phyloP scores from a whole-genome alignment of 306 rosid genomes.

The Lagenaria siceraria region DNA sequence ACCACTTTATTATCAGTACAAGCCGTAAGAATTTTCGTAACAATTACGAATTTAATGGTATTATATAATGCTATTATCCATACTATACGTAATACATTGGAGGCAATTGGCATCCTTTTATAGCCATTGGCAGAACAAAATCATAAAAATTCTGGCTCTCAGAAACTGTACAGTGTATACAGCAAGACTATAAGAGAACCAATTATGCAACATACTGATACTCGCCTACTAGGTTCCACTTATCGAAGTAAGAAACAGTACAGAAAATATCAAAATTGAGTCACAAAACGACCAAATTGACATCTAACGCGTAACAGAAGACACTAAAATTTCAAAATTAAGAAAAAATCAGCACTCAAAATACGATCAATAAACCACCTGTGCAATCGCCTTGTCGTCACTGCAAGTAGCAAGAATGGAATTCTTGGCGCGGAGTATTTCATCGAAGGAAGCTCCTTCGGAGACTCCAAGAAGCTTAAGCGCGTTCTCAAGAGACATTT shows the following conservation, averaged over 20 bases:
- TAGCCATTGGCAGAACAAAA: no score
- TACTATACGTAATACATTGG: neutral
- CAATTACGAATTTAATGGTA: neutral
- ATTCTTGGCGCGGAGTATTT: slow-evolving; percentile 92
- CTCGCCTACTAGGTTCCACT: neutral
- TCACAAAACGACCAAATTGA: neutral
- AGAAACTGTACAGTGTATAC: no score
- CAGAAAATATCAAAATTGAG: neutral
- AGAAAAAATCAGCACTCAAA: neutral
- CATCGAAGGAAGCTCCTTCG: slow-evolving; percentile 88
- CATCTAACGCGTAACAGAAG: neutral
- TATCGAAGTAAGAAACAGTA: neutral
- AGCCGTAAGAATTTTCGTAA: neutral
- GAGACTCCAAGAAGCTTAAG: slow-evolving; percentile 85
- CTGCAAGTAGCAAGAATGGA: slow-evolving; percentile 56
- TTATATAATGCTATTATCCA: neutral
- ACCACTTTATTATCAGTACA: neutral
- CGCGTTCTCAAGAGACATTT: slow-evolving; percentile 92
- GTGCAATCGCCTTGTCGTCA: slow-evolving; percentile 38
- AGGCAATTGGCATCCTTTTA: no score
- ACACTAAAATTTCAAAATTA: neutral
- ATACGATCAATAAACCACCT: neutral
- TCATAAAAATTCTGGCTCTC: no score
- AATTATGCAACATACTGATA: neutral
- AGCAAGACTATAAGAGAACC: neutral